A percentile compares a stretch with the other conserved stretches of the same genome.
Evolutionary conservation across 1,284 basidiomycete species (phyloP).

Genomic region (Tilletia horrida): DNA sequence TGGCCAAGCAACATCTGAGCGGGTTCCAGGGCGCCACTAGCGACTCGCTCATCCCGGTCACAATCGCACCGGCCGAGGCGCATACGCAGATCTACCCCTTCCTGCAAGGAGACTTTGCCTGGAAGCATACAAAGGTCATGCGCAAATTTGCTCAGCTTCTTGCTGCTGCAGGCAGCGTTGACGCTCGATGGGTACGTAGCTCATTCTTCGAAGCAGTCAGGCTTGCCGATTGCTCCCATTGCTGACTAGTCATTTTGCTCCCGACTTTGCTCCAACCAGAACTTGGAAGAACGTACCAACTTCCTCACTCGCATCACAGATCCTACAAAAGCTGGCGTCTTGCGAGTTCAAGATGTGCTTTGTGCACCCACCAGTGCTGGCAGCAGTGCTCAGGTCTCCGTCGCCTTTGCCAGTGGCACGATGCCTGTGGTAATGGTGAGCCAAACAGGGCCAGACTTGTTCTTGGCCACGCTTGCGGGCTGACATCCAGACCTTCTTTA

Average conservation of each 20-base stretch:
- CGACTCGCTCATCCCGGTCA: neutral
- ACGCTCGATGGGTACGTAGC: neutral
- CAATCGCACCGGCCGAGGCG: neutral
- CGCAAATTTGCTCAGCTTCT: neutral
- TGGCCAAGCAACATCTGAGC: neutral
- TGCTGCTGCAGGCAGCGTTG: neutral
- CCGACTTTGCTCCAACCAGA: neutral
- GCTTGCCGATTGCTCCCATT: too few relatives aligned
- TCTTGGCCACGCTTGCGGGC: neutral
- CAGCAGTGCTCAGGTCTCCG: neutral
- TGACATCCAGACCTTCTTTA: neutral
- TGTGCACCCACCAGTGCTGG: neutral
- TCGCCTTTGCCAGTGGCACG: neutral
- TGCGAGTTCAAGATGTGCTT: neutral
- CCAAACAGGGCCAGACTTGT: neutral
- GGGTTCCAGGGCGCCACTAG: neutral
- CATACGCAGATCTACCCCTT: neutral
- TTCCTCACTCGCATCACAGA: neutral
- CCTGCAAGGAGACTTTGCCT: neutral
- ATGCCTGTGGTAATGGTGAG: neutral
- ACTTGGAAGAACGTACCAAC: neutral
- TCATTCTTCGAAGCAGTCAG: neutral
- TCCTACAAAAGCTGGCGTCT: neutral
- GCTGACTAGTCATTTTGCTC: neutral
- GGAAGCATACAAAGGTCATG: neutral